Evolutionary conservation across 805 yeast genomes (phyloP).

Genomic region (Ogataea paradorogensis): DNA sequence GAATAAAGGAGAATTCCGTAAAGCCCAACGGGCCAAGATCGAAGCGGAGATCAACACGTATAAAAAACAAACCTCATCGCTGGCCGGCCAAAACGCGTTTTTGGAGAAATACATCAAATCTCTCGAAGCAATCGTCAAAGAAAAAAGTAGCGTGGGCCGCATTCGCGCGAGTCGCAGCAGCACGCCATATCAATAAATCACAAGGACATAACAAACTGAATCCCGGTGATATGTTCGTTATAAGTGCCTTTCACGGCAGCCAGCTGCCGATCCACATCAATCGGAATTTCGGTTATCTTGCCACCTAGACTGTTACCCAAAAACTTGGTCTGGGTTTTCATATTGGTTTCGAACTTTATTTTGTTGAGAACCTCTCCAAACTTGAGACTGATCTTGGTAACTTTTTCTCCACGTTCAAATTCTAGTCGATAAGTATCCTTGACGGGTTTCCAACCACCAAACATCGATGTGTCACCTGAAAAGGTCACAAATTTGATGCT

Average conservation of each 20-base stretch:
- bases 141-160: constrained; percentile 21
- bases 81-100: constrained; percentile 24
- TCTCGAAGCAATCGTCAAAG: constrained; percentile 26
- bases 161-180: constrained; percentile 24
- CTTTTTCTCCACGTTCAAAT: constrained; percentile 11
- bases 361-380: constrained; percentile 15
- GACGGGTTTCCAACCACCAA: constrained; percentile 18
- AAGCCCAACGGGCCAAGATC: constrained; percentile 22
- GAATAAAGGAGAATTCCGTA: constrained; percentile 35
- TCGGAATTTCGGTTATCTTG: constrained; percentile 3
- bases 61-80: constrained; percentile 1
- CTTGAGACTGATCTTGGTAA: constrained; percentile 10
- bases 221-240: constrained; percentile 17
- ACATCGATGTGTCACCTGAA: constrained; percentile 12
- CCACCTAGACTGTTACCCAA: constrained; percentile 17
- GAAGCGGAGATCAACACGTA: constrained; percentile 15
- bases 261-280: constrained; percentile 15
- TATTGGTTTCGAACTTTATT: constrained; percentile 12
- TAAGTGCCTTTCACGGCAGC: constrained; percentile 19
- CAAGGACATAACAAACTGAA: constrained; percentile 16
- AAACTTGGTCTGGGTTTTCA: constrained; percentile 4
- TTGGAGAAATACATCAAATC: constrained; percentile 23
- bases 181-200: constrained; percentile 22
- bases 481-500: constrained; percentile 14
- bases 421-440: constrained; percentile 8